Evolutionary conservation across 192 early-diverging fungal species (phyloP).

Genomic region (Haplosporangium gracile): DNA sequence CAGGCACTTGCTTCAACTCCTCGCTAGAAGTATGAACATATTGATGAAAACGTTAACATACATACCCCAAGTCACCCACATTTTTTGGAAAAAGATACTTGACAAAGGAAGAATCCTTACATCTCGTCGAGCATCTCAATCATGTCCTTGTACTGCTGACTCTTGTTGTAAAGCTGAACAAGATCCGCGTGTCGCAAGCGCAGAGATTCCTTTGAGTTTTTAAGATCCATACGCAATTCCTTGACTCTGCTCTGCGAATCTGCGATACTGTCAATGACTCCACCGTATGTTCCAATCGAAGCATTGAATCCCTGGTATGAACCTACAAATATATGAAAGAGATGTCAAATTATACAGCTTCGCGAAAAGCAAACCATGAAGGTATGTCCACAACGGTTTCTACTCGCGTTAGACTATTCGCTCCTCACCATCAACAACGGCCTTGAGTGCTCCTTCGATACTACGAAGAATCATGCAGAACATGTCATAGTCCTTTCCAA

Average conservation of each 20-base stretch:
- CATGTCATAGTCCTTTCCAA: slow-evolving; percentile 73
- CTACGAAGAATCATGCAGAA: slow-evolving; percentile 69
- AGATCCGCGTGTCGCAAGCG: slow-evolving; percentile 74
- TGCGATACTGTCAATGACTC: slow-evolving; percentile 76
- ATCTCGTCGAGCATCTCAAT: slow-evolving; percentile 79
- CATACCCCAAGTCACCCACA: too few species aligned
- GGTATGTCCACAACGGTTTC: background rate
- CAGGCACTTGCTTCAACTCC: slow-evolving; percentile 74
- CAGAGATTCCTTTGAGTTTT: slow-evolving; percentile 73
- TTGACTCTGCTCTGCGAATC: slow-evolving; percentile 75
- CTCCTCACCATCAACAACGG: slow-evolving; percentile 73
- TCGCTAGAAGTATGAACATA: slow-evolving; percentile 57
- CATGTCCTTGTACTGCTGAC: slow-evolving; percentile 84
- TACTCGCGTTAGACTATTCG: background rate
- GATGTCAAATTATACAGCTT: background rate
- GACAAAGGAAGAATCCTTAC: slow-evolving; percentile 28
- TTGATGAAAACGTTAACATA: background rate
- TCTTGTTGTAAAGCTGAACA: slow-evolving; percentile 79
- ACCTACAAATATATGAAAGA: slow-evolving; percentile 52
- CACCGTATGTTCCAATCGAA: slow-evolving; percentile 85
- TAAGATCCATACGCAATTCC: slow-evolving; percentile 72
- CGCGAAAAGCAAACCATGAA: background rate
- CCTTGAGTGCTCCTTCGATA: slow-evolving; percentile 76
- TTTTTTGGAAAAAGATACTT: background rate
- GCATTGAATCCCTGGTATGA: slow-evolving; percentile 87